Evolutionary conservation across 2,329 filamentous ascomycete genomes (phyloP).

Genomic region (Emmonsia crescens): DNA sequence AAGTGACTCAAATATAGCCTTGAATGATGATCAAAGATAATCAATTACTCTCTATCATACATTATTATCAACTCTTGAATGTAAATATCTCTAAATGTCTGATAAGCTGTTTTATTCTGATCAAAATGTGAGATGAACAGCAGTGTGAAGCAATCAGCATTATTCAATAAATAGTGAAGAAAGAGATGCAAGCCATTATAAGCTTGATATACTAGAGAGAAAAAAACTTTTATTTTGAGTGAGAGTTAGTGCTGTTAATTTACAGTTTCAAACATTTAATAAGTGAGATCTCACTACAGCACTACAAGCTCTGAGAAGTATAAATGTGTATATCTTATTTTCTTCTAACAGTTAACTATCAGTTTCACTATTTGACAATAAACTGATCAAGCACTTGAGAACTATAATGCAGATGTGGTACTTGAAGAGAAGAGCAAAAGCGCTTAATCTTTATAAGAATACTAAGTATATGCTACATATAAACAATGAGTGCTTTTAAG

Average conservation of each 20-base stretch:
- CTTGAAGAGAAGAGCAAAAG: slow-evolving; percentile 26
- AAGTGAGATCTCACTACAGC: slow-evolving; percentile 24
- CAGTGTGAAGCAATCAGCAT: slow-evolving; percentile 20
- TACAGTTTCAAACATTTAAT: slow-evolving; percentile 25
- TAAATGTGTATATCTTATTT: slow-evolving; percentile 31
- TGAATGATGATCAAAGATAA: slow-evolving; percentile 28
- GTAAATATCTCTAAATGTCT: slow-evolving; percentile 20
- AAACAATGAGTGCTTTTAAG: slow-evolving; percentile 39
- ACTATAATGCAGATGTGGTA: slow-evolving; percentile 24
- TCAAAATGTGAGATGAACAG: slow-evolving; percentile 30
- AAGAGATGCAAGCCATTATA: slow-evolving; percentile 25
- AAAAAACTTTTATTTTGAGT: not conserved
- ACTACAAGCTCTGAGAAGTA: slow-evolving; percentile 28
- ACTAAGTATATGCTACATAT: slow-evolving; percentile 42
- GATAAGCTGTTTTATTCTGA: slow-evolving; percentile 26
- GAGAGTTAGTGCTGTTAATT: not conserved
- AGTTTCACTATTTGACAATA: slow-evolving; percentile 15
- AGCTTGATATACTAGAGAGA: slow-evolving; percentile 17
- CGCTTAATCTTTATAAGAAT: slow-evolving; percentile 23
- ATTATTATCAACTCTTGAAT: slow-evolving; percentile 16
- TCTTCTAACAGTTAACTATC: slow-evolving; percentile 18
- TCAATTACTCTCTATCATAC: slow-evolving; percentile 29
- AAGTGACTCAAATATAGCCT: slow-evolving; percentile 30
- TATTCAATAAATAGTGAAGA: slow-evolving; percentile 22
- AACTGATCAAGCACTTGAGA: slow-evolving; percentile 23